A percentile compares a stretch with the other conserved stretches of the same genome.
phyloP scores from a whole-genome alignment of 768 basidiomycete species.

The Coprinopsis strossmayeri region DNA sequence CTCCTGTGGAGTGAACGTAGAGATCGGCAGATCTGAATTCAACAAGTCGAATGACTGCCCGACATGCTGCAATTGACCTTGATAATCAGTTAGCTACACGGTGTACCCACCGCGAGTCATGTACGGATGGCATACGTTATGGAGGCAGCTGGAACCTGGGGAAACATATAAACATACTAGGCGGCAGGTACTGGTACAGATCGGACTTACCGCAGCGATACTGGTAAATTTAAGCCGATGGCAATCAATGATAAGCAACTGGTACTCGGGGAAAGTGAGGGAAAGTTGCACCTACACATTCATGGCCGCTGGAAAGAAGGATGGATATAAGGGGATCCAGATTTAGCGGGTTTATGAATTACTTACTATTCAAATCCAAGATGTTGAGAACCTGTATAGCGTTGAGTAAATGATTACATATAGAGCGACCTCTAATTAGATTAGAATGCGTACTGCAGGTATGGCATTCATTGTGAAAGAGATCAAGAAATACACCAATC shows the following conservation, averaged over 20 bases:
- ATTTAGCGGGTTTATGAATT: background rate
- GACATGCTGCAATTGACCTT: slow-evolving; percentile 59
- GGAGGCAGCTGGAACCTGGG: slow-evolving; percentile 56
- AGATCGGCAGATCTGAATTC: slow-evolving; percentile 44
- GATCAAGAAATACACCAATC: slow-evolving; percentile 61
- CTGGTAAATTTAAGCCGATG: slow-evolving; percentile 20
- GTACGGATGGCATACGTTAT: slow-evolving; percentile 40
- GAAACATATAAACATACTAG: no score
- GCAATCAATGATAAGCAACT: slow-evolving; percentile 2
- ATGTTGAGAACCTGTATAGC: slow-evolving; percentile 56
- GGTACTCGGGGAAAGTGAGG: slow-evolving; percentile 2
- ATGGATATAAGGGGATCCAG: slow-evolving; percentile 8
- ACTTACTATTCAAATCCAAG: slow-evolving; percentile 53
- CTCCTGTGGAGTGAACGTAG: slow-evolving; percentile 43
- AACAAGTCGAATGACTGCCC: slow-evolving; percentile 60
- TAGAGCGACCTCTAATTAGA: background rate
- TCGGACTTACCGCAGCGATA: slow-evolving; percentile 42
- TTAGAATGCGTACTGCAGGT: slow-evolving; percentile 48
- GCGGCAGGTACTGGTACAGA: slow-evolving; percentile 8
- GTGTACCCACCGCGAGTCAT: background rate
- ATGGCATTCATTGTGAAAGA: slow-evolving; percentile 61
- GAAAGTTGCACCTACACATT: slow-evolving; percentile 42
- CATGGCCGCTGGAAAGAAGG: slow-evolving; percentile 42
- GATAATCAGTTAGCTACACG: slow-evolving; percentile 1
- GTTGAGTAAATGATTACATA: no score